Percentiles rank a stretch among this genome's conserved stretches.
phyloP scores from a whole-genome alignment of 1,284 basidiomycete genomes.

The Sporisorium sorghi region DNA sequence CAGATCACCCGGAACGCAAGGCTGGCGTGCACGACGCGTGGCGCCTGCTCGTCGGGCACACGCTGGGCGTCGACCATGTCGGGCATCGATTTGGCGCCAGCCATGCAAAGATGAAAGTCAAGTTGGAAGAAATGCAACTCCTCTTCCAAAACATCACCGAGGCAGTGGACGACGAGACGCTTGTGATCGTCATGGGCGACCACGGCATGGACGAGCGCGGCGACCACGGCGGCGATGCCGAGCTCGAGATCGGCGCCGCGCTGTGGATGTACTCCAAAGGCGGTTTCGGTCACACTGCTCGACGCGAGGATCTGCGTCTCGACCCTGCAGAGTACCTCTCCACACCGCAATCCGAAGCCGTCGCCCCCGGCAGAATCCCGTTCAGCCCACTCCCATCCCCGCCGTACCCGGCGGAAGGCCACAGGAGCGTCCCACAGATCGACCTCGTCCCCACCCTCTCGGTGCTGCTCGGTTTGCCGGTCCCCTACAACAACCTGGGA shows the following conservation, averaged over 20 bases:
- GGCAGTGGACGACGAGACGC: slow-evolving; percentile 64
- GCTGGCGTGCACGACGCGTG: slow-evolving; percentile 70
- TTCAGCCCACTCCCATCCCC: slow-evolving; percentile 62
- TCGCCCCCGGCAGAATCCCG: slow-evolving; percentile 26
- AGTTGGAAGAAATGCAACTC: slow-evolving; percentile 76
- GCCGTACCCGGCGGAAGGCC: slow-evolving; percentile 65
- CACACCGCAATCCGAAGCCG: slow-evolving; percentile 4
- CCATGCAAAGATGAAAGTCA: slow-evolving; percentile 85
- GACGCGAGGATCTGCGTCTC: not conserved
- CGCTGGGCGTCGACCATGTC: slow-evolving; percentile 96
- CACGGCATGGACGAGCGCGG: slow-evolving; percentile 97
- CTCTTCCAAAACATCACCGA: slow-evolving; percentile 51
- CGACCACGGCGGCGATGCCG: slow-evolving; percentile 93
- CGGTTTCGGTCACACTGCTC: slow-evolving; percentile 21
- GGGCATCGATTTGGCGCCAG: slow-evolving; percentile 93
- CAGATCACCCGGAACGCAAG: slow-evolving; percentile 30
- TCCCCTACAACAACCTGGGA: slow-evolving; percentile 96
- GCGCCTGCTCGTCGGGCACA: slow-evolving; percentile 91
- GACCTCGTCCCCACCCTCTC: slow-evolving; percentile 91
- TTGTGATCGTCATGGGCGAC: slow-evolving; percentile 91
- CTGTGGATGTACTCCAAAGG: slow-evolving; percentile 82
- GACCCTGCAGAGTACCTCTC: slow-evolving; percentile 33
- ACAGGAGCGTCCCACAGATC: slow-evolving; percentile 87
- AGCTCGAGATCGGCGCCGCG: slow-evolving; percentile 84
- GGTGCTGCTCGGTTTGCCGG: slow-evolving; percentile 89